Evolutionary conservation across 768 basidiomycete genomes (phyloP).

Genomic region (Trametes coccinea): DNA sequence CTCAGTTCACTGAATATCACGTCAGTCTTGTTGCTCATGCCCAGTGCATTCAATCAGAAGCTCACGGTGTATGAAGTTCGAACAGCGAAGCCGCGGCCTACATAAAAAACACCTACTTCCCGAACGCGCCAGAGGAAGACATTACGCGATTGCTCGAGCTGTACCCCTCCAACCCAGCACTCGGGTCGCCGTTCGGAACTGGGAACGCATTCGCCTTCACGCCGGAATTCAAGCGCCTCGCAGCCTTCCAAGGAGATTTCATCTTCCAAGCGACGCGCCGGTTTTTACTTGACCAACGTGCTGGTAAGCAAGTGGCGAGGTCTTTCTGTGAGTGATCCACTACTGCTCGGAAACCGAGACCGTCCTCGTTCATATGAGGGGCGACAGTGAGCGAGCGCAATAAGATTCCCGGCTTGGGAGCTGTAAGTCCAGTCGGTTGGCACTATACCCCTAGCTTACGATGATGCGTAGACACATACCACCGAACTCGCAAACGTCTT

Average conservation of each 20-base stretch:
- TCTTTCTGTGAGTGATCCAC: slow-evolving; percentile 37
- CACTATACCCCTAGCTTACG: neutral
- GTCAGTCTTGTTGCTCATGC: slow-evolving; percentile 19
- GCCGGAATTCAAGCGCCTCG: slow-evolving; percentile 53
- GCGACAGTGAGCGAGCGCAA: slow-evolving; percentile 13
- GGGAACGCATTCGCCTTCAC: slow-evolving; percentile 43
- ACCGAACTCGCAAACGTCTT: slow-evolving; percentile 47
- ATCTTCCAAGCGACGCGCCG: slow-evolving; percentile 51
- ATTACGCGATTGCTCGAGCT: slow-evolving; percentile 24
- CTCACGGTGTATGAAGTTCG: slow-evolving; percentile 16
- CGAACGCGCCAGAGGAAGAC: slow-evolving; percentile 21
- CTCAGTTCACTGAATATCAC: slow-evolving; percentile 29
- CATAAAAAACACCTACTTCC: slow-evolving; percentile 26
- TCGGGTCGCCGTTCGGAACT: slow-evolving; percentile 57
- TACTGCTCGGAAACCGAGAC: neutral
- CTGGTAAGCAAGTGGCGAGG: slow-evolving; percentile 44
- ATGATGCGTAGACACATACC: slow-evolving; percentile 38
- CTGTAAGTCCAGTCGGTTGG: neutral
- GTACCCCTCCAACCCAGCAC: slow-evolving; percentile 37
- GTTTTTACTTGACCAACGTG: slow-evolving; percentile 42
- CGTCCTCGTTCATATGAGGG: neutral
- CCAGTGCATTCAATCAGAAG: too few species aligned
- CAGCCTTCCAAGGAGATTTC: slow-evolving; percentile 51
- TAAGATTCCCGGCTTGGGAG: slow-evolving; percentile 15
- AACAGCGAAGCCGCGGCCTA: slow-evolving; percentile 20